phyloP scores from a whole-genome alignment of 176 grass and related monocot genomes.

The Hyparrhenia diplandra region DNA sequence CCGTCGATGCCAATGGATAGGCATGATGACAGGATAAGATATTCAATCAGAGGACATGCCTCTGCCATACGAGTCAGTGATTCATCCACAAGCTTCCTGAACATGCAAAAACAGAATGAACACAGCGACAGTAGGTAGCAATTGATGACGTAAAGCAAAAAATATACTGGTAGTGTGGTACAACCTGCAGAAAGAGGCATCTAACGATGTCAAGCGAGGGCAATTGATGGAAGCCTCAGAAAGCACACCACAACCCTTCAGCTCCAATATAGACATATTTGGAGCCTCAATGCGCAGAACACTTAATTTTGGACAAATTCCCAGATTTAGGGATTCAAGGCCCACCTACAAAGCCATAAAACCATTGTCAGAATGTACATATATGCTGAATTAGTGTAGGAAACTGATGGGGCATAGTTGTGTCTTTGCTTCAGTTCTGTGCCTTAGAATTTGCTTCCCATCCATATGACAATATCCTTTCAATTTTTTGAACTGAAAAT shows the following conservation, averaged over 20 bases:
- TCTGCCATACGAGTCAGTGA: conserved; percentile 59
- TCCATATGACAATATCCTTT: background rate
- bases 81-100: conserved; percentile 76
- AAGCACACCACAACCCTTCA: conserved; percentile 90
- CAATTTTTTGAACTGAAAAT: background rate
- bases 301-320: conserved; percentile 88
- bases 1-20: conserved; percentile 57
- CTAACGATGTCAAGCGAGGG: conserved; percentile 72
- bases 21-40: conserved; percentile 80
- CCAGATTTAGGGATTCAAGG: conserved; percentile 87
- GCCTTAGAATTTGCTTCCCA: background rate
- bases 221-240: conserved; percentile 78
- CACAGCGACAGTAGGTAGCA: conserved; percentile 13
- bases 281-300: conserved; percentile 66
- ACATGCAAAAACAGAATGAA: conserved; percentile 38
- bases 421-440: background rate
- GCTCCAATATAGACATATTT: conserved; percentile 77
- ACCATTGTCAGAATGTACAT: background rate
- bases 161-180: background rate
- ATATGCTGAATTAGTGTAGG: background rate
- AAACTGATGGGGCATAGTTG: background rate
- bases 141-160: conserved; percentile 1
- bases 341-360: conserved; percentile 63
- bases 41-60: conserved; percentile 67
- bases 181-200: conserved; percentile 99